phyloP scores from a whole-genome alignment of 2,329 filamentous ascomycete species.

The Tolypocladium sp. region DNA sequence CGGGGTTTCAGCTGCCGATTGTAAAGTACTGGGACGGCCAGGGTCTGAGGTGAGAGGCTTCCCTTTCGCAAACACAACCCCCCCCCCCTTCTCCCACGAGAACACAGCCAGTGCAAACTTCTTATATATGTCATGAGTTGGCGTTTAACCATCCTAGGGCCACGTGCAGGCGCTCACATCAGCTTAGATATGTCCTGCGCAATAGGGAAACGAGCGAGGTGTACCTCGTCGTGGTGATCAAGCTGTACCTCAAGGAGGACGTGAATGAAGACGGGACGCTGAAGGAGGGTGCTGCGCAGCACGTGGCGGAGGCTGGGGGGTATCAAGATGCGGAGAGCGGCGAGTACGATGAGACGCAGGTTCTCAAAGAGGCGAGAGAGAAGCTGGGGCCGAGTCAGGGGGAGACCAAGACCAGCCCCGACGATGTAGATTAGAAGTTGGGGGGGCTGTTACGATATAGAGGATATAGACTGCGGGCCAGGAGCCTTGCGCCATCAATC shows the following conservation, averaged over 20 bases:
- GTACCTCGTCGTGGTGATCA: slow-evolving; percentile 76
- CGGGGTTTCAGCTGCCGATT: slow-evolving; percentile 64
- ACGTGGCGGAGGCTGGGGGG: slow-evolving; percentile 7
- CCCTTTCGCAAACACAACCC: not conserved
- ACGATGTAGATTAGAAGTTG: slow-evolving; percentile 33
- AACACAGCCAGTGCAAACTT: not conserved
- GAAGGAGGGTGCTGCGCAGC: slow-evolving; percentile 29
- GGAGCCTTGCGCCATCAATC: not conserved
- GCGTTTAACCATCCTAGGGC: slow-evolving; percentile 15
- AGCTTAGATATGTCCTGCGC: slow-evolving; percentile 85
- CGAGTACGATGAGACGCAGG: slow-evolving; percentile 22
- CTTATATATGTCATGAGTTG: not conserved
- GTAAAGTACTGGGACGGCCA: slow-evolving; percentile 77
- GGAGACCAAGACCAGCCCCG: slow-evolving; percentile 18
- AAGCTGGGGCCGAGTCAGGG: slow-evolving; percentile 18
- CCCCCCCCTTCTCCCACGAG: no score
- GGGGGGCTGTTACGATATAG: not conserved
- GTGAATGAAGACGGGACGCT: slow-evolving; percentile 49
- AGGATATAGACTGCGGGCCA: not conserved
- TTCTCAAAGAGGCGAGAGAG: slow-evolving; percentile 28
- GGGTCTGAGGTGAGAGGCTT: slow-evolving; percentile 55
- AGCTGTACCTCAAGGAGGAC: slow-evolving; percentile 61
- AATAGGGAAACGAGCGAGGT: slow-evolving; percentile 64
- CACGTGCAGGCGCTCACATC: slow-evolving; percentile 58
- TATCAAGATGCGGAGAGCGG: slow-evolving; percentile 15